Percentiles rank a stretch among this genome's conserved stretches.
These are phyloP conservation scores for Colletotrichum tabaci DNA, from an alignment of 2,329 filamentous ascomycete genomes.

Conservation along the genomic window DNA sequence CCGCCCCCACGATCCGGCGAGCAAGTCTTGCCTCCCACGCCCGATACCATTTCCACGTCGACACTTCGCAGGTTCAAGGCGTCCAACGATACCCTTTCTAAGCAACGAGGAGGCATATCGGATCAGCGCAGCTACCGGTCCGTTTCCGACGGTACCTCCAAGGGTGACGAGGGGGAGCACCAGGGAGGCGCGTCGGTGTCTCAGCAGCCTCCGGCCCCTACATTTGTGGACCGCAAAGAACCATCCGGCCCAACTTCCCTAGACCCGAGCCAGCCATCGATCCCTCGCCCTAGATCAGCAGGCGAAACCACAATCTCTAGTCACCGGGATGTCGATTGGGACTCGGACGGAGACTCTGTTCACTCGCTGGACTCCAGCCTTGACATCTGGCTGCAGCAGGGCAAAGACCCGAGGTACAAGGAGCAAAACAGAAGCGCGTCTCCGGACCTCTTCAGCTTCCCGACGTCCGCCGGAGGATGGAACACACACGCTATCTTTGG, in stretches of 20 bases:
- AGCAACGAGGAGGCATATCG: constrained; percentile 47
- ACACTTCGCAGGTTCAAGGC: constrained; percentile 66
- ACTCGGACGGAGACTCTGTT: constrained; percentile 59
- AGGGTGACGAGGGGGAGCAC: constrained; percentile 37
- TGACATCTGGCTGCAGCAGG: constrained; percentile 68
- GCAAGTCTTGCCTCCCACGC: constrained; percentile 68
- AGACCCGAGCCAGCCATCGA: constrained; percentile 50
- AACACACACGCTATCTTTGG: constrained; percentile 64
- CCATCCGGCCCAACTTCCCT: constrained; percentile 45
- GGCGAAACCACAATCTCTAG: constrained; percentile 62
- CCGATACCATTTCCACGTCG: constrained; percentile 72
- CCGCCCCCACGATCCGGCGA: constrained; percentile 58
- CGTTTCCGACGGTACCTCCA: constrained; percentile 48
- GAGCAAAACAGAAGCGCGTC: constrained; percentile 50
- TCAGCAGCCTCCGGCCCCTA: constrained; percentile 51
- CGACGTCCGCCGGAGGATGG: constrained; percentile 61
- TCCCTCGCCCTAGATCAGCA: constrained; percentile 62
- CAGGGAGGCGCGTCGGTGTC: constrained; percentile 40
- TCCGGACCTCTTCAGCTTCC: constrained; percentile 70
- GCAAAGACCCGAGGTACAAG: constrained; percentile 61
- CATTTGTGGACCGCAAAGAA: constrained; percentile 51
- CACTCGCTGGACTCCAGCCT: constrained; percentile 64
- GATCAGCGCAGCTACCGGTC: constrained; percentile 53
- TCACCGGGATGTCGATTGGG: constrained; percentile 59
- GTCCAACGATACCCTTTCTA: constrained; percentile 64